Evolutionary conservation across 1,284 basidiomycete species (phyloP), one percentile per base, ranked within the genome.

Genomic region (Boletus semigastroideus): DNA sequence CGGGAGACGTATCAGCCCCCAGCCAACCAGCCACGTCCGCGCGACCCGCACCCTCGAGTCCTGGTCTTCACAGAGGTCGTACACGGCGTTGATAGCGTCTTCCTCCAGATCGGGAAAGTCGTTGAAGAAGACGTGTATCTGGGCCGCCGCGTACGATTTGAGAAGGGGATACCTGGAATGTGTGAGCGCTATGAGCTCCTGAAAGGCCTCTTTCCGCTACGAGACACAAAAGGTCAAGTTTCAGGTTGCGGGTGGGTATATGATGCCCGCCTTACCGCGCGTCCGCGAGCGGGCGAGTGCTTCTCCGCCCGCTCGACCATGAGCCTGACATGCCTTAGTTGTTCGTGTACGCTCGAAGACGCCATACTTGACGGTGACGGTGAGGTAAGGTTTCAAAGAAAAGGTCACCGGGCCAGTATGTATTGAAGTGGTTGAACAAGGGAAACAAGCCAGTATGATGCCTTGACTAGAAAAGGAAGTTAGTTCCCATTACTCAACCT

Each of bases 41-140:
- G 22, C 19, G 42, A n/a, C n/a, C 59, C 72, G 56, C 60, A 84
- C 85, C 59, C 72, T 71, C n/a, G 76, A 62, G 45, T 77, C 76
- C 43, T 78, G 78, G 70, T 89, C 86, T 65, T 88, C 86, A 62
- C 86, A 88, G 1, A 89, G 69, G 67, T 88, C 86, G 59, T 88
- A 89, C 20, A 88, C 77, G 19, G 84, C 82, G 58, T 88, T 84
- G 60, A 88, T 86, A 6, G 83, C 83, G 27, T 79, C 79, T 59
- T 89, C 87, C 64, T 87, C 84, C 16, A 85, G 70, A 42, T 86
- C 84, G 1, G 81, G 79, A 60, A 86, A 86, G 65, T 84, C 79
- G 57, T 71, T 77, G 69, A 87, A 82, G 62, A 83, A 83, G 41
- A 70, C 59, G 45, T 74, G 77, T 53, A 88, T 78, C 50, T 81